phyloP scores from a whole-genome alignment of 2,329 filamentous ascomycete species.

The Colletotrichum aenigma region DNA sequence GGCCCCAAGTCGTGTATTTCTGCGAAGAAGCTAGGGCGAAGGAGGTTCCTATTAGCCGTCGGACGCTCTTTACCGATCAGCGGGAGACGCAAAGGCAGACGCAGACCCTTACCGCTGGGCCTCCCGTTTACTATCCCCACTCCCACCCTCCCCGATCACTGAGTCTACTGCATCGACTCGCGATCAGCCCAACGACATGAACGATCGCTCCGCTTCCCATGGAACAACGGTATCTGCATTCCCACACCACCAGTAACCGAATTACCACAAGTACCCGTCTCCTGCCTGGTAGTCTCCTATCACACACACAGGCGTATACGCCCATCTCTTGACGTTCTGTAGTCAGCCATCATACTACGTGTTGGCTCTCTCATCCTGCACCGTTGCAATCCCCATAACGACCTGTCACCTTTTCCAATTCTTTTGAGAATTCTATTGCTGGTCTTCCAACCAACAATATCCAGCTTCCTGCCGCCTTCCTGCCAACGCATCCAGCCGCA shows the following conservation, averaged over 20 bases:
- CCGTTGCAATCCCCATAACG: background rate
- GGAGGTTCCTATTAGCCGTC: background rate
- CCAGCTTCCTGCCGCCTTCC: background rate
- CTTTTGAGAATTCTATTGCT: background rate
- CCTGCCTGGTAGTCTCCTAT: background rate
- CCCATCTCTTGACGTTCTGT: background rate
- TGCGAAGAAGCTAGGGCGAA: background rate
- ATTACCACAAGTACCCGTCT: background rate
- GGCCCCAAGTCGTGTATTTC: background rate
- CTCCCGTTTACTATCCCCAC: background rate
- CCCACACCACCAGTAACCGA: background rate
- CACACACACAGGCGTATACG: fast-evolving
- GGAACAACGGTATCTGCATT: constrained; percentile 1
- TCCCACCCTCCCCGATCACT: constrained; percentile 16
- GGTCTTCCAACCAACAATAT: background rate
- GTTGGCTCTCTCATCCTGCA: background rate
- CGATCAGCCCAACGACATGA: constrained; percentile 18
- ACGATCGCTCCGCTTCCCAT: constrained; percentile 6
- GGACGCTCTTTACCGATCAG: background rate
- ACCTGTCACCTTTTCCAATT: constrained; percentile 1
- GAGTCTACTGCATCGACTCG: background rate
- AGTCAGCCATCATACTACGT: background rate
- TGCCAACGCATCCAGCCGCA: background rate
- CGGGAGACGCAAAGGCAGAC: background rate
- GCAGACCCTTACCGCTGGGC: background rate